Base-by-base conservation (phyloP, 352 stramenopile species). In the Pythium apleroticum region DNA sequence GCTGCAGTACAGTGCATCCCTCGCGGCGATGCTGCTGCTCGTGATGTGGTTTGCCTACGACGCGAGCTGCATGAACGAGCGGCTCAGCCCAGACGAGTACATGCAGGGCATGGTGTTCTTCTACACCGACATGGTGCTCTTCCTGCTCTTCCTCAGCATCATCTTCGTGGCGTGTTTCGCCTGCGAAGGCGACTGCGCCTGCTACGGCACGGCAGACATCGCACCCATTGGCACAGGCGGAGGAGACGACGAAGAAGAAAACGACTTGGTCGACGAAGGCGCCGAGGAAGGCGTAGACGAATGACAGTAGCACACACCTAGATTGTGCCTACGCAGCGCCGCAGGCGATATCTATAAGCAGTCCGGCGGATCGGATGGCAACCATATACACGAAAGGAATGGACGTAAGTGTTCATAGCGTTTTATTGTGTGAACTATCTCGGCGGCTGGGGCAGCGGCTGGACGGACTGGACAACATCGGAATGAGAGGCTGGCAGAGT, bases 81-180 rank as follows among this genome's bases (percentile, higher is more conserved):
- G 80, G 1, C 71, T 92, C 5, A 86, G 80, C 17, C 83, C 81
- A 6, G 83, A 92, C 68, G 83, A 92, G 68, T 92, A 90, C 69
- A 90, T 92, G 83, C 81, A 90, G 59, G 83, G 83, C 55, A 86
- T 91, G 81, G 78, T 92, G 20, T 89, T 89, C 67, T 92, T 89
- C 69, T 92, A 92, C 72, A 92, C 84, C 4, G 84, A 92, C 57
- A 90, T 90, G 74, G 81, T 90, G 56, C 76, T 92, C 12, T 92
- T 90, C 72, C 49, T 92, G 35, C 62, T 90, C 45, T 92, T 92
- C 67, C 52, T 92, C 24, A 82, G 80, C 66, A 88, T 89, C 67
- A 86, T 92, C 64, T 84, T 92, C 66, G 76, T 92, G 30, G 78
- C 80, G 17, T 92, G 81, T 52, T 88, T 90, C 57, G 83, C 83